Conservation (phyloP, 129 eudicot species). For the Saussurea involucrata region DNA sequence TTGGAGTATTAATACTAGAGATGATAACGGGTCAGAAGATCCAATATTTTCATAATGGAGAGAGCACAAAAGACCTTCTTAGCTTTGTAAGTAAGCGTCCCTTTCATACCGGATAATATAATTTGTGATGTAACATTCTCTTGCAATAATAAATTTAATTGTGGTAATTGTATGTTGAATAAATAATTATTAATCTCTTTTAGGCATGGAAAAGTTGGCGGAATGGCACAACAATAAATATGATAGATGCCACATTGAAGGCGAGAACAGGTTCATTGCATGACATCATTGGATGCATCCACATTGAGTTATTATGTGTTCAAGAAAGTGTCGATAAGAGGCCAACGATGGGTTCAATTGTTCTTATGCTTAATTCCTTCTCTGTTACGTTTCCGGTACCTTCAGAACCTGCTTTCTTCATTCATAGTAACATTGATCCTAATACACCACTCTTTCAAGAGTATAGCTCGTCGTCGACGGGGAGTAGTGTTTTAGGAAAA, state of each 20-base stretch:
- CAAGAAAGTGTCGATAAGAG: conserved; percentile 1
- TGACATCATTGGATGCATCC: neutral
- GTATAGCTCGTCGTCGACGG: neutral
- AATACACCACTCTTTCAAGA: neutral
- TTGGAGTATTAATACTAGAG: conserved; percentile 31
- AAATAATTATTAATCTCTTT: neutral
- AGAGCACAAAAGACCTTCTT: neutral
- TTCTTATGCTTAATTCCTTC: conserved; percentile 6
- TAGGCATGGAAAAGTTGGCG: conserved; percentile 26
- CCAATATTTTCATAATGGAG: neutral
- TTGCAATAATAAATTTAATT: neutral
- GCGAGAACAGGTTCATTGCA: neutral
- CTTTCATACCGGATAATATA: neutral
- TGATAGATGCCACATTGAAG: conserved; percentile 4
- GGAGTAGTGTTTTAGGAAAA: neutral
- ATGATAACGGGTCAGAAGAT: conserved; percentile 24
- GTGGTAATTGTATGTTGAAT: neutral
- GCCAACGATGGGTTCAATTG: conserved; percentile 8
- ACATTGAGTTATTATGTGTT: conserved; percentile 20
- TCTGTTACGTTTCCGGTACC: conserved; percentile 25
- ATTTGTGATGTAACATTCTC: neutral
- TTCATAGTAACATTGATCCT: neutral
- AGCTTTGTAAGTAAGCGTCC: neutral
- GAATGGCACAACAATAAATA: neutral
- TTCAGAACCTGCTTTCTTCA: conserved; percentile 24